A percentile compares a stretch with the other conserved stretches of the same genome.
Evolutionary conservation across 257 asterid species (phyloP).

Genomic region (Lycium barbarum): DNA sequence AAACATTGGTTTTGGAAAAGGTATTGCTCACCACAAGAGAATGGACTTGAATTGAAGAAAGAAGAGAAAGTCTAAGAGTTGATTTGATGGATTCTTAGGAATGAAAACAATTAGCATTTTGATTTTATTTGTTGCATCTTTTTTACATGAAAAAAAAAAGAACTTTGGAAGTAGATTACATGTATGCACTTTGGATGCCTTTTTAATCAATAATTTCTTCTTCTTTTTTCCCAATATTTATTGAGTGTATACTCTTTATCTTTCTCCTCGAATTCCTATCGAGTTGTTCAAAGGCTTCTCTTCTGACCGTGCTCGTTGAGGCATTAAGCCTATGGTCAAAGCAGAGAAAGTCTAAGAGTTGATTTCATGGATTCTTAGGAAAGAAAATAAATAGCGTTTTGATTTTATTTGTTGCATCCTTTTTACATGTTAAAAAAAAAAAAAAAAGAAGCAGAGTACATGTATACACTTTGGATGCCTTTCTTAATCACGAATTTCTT

Average conservation of each 20-base stretch:
- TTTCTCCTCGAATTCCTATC: not conserved
- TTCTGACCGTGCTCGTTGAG: not conserved
- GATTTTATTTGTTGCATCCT: too few species aligned
- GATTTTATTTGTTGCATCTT: not conserved
- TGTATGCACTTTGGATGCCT: not conserved
- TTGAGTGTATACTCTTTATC: not conserved
- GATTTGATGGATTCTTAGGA: not conserved
- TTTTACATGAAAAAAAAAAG: not conserved
- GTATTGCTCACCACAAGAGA: slow-evolving; percentile 44
- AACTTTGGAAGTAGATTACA: not conserved
- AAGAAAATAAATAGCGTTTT: too few species aligned
- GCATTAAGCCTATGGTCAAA: too few species aligned
- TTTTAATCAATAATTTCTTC: not conserved
- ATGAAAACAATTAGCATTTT: not conserved
- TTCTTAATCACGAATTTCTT: too few species aligned
- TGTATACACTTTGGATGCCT: too few species aligned
- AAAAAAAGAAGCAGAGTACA: too few species aligned
- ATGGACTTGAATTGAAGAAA: slow-evolving; percentile 16
- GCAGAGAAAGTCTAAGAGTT: too few species aligned
- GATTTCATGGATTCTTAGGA: too few species aligned
- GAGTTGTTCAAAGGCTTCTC: not conserved
- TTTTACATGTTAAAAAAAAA: too few species aligned
- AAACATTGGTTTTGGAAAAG: slow-evolving; percentile 86
- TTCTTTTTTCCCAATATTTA: not conserved
- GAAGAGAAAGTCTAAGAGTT: not conserved